These are phyloP conservation scores for Xylariaceae sp. DNA, from an alignment of 2,329 filamentous ascomycete genomes.

Conservation along the genomic window DNA sequence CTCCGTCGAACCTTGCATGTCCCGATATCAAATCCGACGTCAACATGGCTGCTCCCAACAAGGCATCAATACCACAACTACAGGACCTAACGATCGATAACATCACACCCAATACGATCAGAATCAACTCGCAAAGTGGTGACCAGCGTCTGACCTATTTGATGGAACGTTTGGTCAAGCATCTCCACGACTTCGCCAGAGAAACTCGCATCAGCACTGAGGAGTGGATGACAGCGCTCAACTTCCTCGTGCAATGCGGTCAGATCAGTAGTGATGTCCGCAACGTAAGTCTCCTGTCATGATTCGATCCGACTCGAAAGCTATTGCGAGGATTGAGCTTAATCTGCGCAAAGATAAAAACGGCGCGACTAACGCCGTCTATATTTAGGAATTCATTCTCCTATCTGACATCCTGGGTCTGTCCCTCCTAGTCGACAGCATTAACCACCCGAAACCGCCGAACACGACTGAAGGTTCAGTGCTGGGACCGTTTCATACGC, in stretches of 20 bases:
- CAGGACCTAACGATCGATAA: conserved; percentile 80
- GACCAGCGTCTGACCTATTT: conserved; percentile 74
- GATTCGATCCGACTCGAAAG: neutral
- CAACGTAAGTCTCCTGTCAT: conserved; percentile 57
- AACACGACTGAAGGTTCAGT: conserved; percentile 78
- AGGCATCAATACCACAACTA: conserved; percentile 52
- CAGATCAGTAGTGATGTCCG: conserved; percentile 77
- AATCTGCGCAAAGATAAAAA: neutral
- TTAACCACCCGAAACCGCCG: conserved; percentile 81
- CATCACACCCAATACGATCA: conserved; percentile 77
- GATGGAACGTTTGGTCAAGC: conserved; percentile 74
- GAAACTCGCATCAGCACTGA: conserved; percentile 77
- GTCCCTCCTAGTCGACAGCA: conserved; percentile 79
- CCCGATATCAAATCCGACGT: no score
- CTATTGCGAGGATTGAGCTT: neutral
- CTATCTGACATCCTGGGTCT: conserved; percentile 81
- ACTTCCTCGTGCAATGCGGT: conserved; percentile 75
- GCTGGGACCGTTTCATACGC: conserved; percentile 82
- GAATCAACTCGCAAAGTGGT: conserved; percentile 74
- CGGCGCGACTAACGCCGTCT: conserved; percentile 11
- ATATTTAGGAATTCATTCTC: conserved; percentile 74
- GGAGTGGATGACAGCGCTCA: conserved; percentile 79
- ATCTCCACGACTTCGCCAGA: conserved; percentile 82
- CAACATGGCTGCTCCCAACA: conserved; percentile 36
- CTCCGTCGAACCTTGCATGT: neutral